Evolutionary conservation across 805 yeast genomes (phyloP).

Genomic region (Cephaloascus fragrans): DNA sequence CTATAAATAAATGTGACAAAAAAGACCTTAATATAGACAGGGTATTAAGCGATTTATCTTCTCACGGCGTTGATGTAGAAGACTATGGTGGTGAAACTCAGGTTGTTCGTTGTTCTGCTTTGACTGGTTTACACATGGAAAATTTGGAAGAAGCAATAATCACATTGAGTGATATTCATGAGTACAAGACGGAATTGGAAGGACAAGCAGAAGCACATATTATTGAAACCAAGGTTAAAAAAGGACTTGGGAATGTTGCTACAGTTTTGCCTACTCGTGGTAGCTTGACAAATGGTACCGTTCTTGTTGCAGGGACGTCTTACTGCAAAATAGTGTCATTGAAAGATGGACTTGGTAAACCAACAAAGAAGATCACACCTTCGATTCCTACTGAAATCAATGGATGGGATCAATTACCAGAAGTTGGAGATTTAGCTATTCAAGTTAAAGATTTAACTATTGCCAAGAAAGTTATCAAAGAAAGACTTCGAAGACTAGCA

Average conservation of each 20-base stretch:
- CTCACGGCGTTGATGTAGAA: constrained; percentile 75
- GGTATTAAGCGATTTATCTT: constrained; percentile 69
- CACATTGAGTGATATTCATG: constrained; percentile 75
- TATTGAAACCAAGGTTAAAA: constrained; percentile 73
- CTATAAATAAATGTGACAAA: constrained; percentile 86
- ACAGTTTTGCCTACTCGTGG: constrained; percentile 81
- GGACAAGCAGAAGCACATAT: constrained; percentile 78
- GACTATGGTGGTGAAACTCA: constrained; percentile 95
- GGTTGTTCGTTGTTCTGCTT: constrained; percentile 78
- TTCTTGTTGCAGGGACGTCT: constrained; percentile 80
- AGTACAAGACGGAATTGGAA: constrained; percentile 49
- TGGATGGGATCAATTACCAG: constrained; percentile 93
- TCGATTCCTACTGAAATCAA: constrained; percentile 83
- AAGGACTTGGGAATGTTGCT: constrained; percentile 79
- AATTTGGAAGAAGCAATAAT: constrained; percentile 83
- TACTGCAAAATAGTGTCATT: constrained; percentile 78
- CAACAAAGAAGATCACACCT: constrained; percentile 63
- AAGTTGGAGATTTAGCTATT: constrained; percentile 77
- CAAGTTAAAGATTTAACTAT: constrained; percentile 65
- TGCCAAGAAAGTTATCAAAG: constrained; percentile 68
- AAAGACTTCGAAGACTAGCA: constrained; percentile 46
- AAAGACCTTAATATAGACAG: constrained; percentile 65
- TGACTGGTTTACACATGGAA: constrained; percentile 85
- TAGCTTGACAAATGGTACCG: constrained; percentile 53
- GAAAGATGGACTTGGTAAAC: constrained; percentile 62